Evolutionary conservation across 2,329 filamentous ascomycete species (phyloP).

Genomic region (Trichoderma sp.): DNA sequence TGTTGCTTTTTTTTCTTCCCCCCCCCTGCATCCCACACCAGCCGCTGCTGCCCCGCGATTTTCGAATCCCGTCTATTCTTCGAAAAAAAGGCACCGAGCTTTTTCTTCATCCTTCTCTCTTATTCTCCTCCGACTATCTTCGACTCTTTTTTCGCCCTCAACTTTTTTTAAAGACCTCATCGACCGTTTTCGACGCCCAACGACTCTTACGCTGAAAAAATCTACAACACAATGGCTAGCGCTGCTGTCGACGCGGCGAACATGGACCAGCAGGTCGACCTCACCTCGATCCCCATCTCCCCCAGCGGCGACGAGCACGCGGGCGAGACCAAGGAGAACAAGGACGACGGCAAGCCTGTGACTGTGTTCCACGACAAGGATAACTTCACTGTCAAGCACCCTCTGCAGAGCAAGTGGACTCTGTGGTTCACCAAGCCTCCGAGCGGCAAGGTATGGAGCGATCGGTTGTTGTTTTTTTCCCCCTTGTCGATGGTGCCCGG

Average conservation of each 20-base stretch:
- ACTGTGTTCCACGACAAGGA: conserved; percentile 98
- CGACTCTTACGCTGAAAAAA: not conserved
- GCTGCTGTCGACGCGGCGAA: conserved; percentile 40
- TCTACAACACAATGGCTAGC: conserved; percentile 42
- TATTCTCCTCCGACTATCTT: not conserved
- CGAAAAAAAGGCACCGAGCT: conserved; percentile 5
- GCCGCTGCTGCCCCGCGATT: conserved; percentile 37
- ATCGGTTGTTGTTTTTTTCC: too few relatives aligned
- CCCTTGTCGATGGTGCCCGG: too few relatives aligned
- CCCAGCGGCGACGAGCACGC: conserved; percentile 56
- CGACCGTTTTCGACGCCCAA: not conserved
- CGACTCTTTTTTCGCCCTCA: not conserved
- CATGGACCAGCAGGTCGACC: conserved; percentile 62
- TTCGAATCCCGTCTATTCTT: conserved; percentile 13
- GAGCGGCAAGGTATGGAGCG: conserved; percentile 74
- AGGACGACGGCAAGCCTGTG: conserved; percentile 64
- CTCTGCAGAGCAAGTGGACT: conserved; percentile 96
- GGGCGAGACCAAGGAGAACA: conserved; percentile 52
- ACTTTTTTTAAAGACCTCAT: too few relatives aligned
- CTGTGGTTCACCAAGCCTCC: conserved; percentile 99
- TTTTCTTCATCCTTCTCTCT: not conserved
- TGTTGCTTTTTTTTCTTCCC: not conserved
- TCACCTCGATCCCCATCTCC: conserved; percentile 69
- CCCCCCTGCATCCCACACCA: conserved; percentile 28
- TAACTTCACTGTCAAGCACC: conserved; percentile 99